These are phyloP conservation scores for Anthostomella pinea DNA, from an alignment of 2,329 filamentous ascomycete species.

Conservation along the genomic window DNA sequence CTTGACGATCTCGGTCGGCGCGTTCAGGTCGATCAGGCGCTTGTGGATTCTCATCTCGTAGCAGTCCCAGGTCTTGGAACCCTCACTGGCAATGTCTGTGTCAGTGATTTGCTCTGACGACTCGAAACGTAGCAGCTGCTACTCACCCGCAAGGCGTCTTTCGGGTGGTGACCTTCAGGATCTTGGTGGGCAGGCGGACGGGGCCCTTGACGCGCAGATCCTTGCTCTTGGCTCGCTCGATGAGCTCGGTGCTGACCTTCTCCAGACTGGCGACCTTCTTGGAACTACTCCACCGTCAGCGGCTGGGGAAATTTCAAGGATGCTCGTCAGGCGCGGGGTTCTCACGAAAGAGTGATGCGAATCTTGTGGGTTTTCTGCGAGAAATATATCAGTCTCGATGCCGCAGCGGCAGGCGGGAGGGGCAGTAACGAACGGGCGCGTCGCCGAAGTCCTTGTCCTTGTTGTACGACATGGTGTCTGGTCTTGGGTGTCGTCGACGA, in stretches of 20 bases:
- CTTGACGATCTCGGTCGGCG: conserved; percentile 96
- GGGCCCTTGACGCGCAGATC: conserved; percentile 95
- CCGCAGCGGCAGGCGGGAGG: background rate
- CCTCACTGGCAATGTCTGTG: too few species aligned
- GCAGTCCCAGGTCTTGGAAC: conserved; percentile 99
- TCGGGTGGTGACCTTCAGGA: conserved; percentile 92
- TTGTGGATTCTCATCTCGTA: conserved; percentile 99
- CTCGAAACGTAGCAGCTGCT: too few species aligned
- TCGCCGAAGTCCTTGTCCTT: conserved; percentile 97
- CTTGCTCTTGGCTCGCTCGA: conserved; percentile 98
- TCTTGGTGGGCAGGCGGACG: conserved; percentile 96
- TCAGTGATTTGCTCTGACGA: too few species aligned
- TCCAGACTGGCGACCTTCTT: conserved; percentile 95
- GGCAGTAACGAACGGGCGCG: conserved; percentile 59
- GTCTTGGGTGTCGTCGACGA: conserved; percentile 22
- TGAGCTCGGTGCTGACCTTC: conserved; percentile 97
- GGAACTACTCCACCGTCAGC: too few species aligned
- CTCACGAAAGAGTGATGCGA: conserved; percentile 98
- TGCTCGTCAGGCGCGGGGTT: too few species aligned
- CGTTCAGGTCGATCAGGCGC: conserved; percentile 94
- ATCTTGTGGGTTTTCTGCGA: conserved; percentile 89
- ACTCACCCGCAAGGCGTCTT: conserved; percentile 99
- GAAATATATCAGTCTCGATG: background rate
- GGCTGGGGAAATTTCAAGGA: too few species aligned
- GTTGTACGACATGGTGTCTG: conserved; percentile 81